Percentiles rank a stretch among this genome's conserved stretches.
phyloP scores from a whole-genome alignment of 2,329 filamentous ascomycete genomes.

The Aspergillus vadensis region DNA sequence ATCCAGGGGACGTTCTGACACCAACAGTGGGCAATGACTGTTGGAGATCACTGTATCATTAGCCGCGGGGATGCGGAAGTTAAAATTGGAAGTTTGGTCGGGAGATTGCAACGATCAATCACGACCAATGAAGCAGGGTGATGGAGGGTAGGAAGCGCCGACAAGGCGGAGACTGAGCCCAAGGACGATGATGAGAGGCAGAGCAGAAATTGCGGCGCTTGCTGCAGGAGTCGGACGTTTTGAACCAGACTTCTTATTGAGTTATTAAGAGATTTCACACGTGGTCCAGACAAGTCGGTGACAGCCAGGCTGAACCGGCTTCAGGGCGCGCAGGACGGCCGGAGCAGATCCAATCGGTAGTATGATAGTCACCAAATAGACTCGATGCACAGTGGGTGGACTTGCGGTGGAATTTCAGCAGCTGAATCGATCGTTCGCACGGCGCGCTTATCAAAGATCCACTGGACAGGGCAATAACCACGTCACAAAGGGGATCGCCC shows the following conservation, averaged over 20 bases:
- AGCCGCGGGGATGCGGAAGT: slow-evolving; percentile 22
- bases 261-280: slow-evolving; percentile 13
- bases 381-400: not conserved
- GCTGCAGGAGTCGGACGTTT: slow-evolving; percentile 19
- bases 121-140: slow-evolving; percentile 22
- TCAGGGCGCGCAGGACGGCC: not conserved
- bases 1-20: slow-evolving; percentile 16
- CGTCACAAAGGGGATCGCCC: slow-evolving; percentile 15
- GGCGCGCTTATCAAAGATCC: slow-evolving; percentile 16
- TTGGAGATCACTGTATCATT: slow-evolving; percentile 24
- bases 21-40: slow-evolving; percentile 12
- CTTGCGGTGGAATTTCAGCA: slow-evolving; percentile 1
- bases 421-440: slow-evolving; percentile 4
- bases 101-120: not conserved
- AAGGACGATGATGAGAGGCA: slow-evolving; percentile 12
- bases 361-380: not conserved
- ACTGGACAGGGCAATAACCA: slow-evolving; percentile 15
- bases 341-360: not conserved
- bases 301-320: slow-evolving; percentile 9
- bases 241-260: slow-evolving; percentile 12
- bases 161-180: slow-evolving; percentile 19
- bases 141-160: slow-evolving; percentile 24
- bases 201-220: slow-evolving; percentile 23
- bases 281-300: slow-evolving; percentile 13
- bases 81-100: slow-evolving; percentile 23